A percentile compares a stretch with the other conserved stretches of the same genome.
phyloP scores from a whole-genome alignment of 768 basidiomycete genomes.

The Hebeloma cylindrosporum region DNA sequence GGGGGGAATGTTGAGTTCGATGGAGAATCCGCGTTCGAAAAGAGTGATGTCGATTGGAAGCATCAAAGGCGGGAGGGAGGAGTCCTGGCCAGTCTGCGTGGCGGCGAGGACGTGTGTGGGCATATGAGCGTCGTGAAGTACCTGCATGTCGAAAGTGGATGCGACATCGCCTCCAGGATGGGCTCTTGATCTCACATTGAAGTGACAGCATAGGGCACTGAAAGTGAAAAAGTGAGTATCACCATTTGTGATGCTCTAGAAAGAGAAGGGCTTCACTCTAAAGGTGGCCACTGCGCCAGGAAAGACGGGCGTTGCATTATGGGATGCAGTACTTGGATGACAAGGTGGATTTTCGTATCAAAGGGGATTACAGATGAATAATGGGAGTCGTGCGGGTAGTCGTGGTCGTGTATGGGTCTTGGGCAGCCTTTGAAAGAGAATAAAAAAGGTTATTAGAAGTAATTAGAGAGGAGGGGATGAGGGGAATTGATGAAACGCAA shows the following conservation, averaged over 20 bases:
- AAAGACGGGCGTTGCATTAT: constrained; percentile 35
- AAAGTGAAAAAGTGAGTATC: constrained; percentile 4
- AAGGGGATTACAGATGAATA: constrained; percentile 1
- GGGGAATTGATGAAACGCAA: constrained; percentile 13
- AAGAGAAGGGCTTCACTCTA: constrained; percentile 31
- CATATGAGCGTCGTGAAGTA: constrained; percentile 43
- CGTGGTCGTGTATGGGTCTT: constrained; percentile 16
- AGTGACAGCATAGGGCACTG: constrained; percentile 47
- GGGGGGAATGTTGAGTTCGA: constrained; percentile 33
- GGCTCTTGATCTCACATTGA: constrained; percentile 34
- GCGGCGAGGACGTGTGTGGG: constrained; percentile 62
- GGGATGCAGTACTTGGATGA: not conserved
- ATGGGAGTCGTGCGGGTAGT: constrained; percentile 8
- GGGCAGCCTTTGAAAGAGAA: constrained; percentile 2
- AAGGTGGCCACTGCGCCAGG: constrained; percentile 31
- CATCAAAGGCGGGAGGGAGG: constrained; percentile 38
- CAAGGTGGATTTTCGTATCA: constrained; percentile 4
- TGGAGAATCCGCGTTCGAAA: constrained; percentile 40
- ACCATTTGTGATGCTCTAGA: not conserved
- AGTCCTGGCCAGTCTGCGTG: constrained; percentile 29
- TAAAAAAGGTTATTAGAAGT: too few species aligned
- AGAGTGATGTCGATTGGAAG: constrained; percentile 53
- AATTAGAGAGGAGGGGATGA: constrained; percentile 11
- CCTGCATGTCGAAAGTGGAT: constrained; percentile 46
- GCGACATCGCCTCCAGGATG: constrained; percentile 29